Evolutionary conservation across 2,329 filamentous ascomycete genomes (phyloP), one percentile per base, ranked within the genome.

Genomic region (Fusarium sp.): DNA sequence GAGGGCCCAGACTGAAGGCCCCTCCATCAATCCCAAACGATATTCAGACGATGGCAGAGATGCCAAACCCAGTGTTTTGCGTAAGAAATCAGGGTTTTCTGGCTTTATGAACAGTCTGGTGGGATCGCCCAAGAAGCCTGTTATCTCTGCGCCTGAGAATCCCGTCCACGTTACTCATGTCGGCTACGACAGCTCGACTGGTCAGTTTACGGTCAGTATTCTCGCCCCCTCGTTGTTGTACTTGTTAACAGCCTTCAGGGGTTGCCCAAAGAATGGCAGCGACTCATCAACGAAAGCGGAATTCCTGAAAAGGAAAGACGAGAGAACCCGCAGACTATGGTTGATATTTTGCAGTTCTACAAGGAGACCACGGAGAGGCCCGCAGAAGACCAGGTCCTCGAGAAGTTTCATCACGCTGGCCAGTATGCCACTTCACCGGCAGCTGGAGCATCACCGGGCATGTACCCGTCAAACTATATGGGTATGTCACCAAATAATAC

Each of bases 141-240:
- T 94, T 76, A 99, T 99, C 70, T 98, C 95, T n/a, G 92, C 93
- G 33, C 95, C 95, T 50, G 93, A 97, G 77, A 98, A 99, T 71
- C 95, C 95, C 44, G 93, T 98, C 57, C 95, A 98, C 78, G 92
- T 99, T 70, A 98, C 94, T 53, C 95, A 99, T 77, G 95, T 99
- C 66, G 94, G 94, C 69, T 97, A 97, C 75, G 94, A 99, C 77
- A 96, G 95, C 78, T 85, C 91, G 71, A 98, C 95, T 4, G 95
- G 95, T 66, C 92, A 97, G 78, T 99, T 97, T 76, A 98, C 94
- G 54, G 93, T 96, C 82, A 72, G 88, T 84, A 19, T 33, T 19
- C 32, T 50, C 8, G 19, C 52, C 35, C 31, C 60, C 66, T 53
- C 44, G 47, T 25, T 39, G 45, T 47, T 47, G 23, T 53, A 36